A percentile compares a stretch with the other conserved stretches of the same genome.
These are phyloP conservation scores for Prinsepia uniflora DNA, from an alignment of 306 rosid species.

Conservation along the genomic window DNA sequence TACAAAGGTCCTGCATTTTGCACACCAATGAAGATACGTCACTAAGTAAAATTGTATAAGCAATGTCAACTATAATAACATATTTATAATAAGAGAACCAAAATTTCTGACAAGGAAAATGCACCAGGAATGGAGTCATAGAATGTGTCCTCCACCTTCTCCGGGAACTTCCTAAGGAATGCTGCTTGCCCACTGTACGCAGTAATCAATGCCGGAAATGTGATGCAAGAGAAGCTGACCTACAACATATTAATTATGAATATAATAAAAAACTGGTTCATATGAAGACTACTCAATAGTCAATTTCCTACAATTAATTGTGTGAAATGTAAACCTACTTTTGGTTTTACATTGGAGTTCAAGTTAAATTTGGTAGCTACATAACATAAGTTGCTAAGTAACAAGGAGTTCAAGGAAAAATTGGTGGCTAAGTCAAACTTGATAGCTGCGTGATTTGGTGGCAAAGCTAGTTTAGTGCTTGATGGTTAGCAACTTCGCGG, in stretches of 20 bases:
- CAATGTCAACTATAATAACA: neutral
- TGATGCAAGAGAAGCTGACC: constrained; percentile 51
- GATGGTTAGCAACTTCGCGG: no score
- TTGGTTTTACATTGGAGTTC: no score
- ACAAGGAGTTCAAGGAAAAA: no score
- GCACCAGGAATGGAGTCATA: constrained; percentile 50
- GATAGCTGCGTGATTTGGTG: no score
- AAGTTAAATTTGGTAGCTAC: no score
- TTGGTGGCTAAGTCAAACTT: no score
- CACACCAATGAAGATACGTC: neutral
- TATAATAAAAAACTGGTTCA: no score
- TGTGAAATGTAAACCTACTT: no score
- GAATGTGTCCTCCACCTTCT: constrained; percentile 33
- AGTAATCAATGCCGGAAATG: constrained; percentile 41
- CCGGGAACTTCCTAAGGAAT: constrained; percentile 54
- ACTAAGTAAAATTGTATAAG: neutral
- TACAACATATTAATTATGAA: constrained; percentile 13
- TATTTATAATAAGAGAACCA: neutral
- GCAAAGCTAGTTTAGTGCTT: no score
- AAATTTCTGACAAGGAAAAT: neutral
- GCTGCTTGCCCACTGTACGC: constrained; percentile 61
- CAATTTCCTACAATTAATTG: no score
- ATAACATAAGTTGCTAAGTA: no score
- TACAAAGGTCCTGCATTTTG: constrained; percentile 47
- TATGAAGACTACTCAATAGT: no score